Percentiles rank a stretch among this genome's conserved stretches.
These are phyloP conservation scores for Phytophthora citricola DNA, from an alignment of 352 stramenopile genomes.

Conservation along the genomic window DNA sequence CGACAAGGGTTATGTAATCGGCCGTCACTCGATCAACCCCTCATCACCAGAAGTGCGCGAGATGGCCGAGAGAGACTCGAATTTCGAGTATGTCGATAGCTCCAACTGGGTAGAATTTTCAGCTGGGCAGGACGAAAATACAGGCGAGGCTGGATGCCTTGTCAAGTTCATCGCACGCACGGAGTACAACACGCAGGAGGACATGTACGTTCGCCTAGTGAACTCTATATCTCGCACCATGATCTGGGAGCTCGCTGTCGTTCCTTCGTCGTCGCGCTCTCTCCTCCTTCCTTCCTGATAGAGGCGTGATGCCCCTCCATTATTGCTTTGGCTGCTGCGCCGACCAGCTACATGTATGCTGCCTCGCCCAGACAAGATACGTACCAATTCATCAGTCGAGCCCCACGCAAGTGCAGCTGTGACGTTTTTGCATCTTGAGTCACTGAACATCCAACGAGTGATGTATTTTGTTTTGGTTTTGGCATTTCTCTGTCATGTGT, in stretches of 20 bases:
- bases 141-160: slow-evolving; percentile 46
- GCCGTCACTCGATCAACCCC: slow-evolving; percentile 65
- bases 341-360: slow-evolving; percentile 8
- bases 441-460: slow-evolving; percentile 11
- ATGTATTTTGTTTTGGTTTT: neutral
- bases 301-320: slow-evolving; percentile 1
- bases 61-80: slow-evolving; percentile 37
- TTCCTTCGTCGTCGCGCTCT: slow-evolving; percentile 41
- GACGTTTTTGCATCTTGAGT: slow-evolving; percentile 14
- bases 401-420: slow-evolving; percentile 5
- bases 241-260: slow-evolving; percentile 62
- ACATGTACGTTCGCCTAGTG: slow-evolving; percentile 57
- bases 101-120: slow-evolving; percentile 68
- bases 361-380: slow-evolving; percentile 8
- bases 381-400: slow-evolving; percentile 25
- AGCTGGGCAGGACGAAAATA: slow-evolving; percentile 30
- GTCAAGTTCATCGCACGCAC: slow-evolving; percentile 72
- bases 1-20: slow-evolving; percentile 64
- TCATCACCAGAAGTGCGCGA: slow-evolving; percentile 44
- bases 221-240: slow-evolving; percentile 60
- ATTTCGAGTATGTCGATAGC: slow-evolving; percentile 62
- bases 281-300: slow-evolving; percentile 32
- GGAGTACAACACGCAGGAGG: slow-evolving; percentile 68
- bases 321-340: neutral
- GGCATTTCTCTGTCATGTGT: too few relatives aligned